A percentile compares a stretch with the other conserved stretches of the same genome.
Evolutionary conservation across 208 protist genomes (phyloP).

Genomic region (Leishmania aethiopica): DNA sequence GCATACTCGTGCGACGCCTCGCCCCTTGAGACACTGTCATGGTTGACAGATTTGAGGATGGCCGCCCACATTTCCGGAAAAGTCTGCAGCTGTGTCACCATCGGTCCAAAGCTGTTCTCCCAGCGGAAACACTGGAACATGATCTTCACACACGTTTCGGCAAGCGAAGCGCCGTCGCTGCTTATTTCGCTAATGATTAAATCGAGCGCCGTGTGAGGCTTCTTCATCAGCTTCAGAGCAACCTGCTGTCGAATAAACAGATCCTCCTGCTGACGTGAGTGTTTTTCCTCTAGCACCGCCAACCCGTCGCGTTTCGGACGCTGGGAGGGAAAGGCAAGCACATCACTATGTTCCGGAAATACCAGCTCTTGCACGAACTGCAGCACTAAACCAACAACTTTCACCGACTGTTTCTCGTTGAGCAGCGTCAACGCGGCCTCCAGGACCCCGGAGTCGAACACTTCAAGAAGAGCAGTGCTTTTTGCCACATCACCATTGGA

Average conservation of each 20-base stretch:
- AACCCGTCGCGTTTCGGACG: constrained; percentile 36
- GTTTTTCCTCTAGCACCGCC: constrained; percentile 41
- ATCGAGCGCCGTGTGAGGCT: constrained; percentile 63
- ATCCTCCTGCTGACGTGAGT: constrained; percentile 53
- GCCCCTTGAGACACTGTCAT: constrained; percentile 41
- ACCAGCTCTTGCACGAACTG: constrained; percentile 58
- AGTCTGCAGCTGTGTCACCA: constrained; percentile 64
- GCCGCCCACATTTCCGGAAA: constrained; percentile 81
- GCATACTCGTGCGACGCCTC: constrained; percentile 61
- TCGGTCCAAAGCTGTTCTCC: constrained; percentile 82
- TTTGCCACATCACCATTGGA: constrained; percentile 18
- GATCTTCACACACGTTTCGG: constrained; percentile 76
- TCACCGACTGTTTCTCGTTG: constrained; percentile 28
- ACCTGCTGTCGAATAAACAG: constrained; percentile 79
- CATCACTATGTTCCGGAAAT: constrained; percentile 66
- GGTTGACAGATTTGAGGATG: constrained; percentile 71
- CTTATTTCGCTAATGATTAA: constrained; percentile 71
- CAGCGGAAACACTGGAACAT: constrained; percentile 83
- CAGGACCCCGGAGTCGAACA: constrained; percentile 34
- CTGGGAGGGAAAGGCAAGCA: constrained; percentile 86
- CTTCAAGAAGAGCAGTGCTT: constrained; percentile 20
- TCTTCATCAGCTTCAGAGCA: constrained; percentile 72
- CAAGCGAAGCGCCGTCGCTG: constrained; percentile 36
- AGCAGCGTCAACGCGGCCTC: constrained; percentile 44
- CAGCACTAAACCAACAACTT: constrained; percentile 42